Percentiles rank a stretch among this genome's conserved stretches.
These are phyloP conservation scores for Pugionium dolabratum DNA, from an alignment of 345 rosid genomes.

Conservation along the genomic window DNA sequence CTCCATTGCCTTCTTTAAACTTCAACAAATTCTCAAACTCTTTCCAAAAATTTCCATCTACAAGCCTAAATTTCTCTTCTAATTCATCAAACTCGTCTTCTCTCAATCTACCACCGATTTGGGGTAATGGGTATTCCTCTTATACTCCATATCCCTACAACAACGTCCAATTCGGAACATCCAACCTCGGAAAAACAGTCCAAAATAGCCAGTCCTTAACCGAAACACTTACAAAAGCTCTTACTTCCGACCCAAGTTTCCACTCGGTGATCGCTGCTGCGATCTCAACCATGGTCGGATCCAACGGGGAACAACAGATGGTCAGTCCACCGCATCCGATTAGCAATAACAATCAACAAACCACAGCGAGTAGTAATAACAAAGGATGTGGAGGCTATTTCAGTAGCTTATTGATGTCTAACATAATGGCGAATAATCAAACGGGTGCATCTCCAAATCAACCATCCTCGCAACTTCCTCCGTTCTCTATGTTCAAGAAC, in stretches of 20 bases:
- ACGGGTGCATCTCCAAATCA: constrained; percentile 33
- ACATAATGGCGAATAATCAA: constrained; percentile 40
- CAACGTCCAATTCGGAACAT: constrained; percentile 36
- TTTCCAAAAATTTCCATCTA: constrained; percentile 49
- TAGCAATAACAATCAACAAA: constrained; percentile 35
- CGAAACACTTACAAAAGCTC: constrained; percentile 64
- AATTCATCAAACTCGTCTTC: constrained; percentile 45
- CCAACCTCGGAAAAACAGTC: constrained; percentile 41
- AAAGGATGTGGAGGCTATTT: constrained; percentile 54
- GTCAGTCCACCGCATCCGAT: constrained; percentile 15
- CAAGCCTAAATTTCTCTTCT: constrained; percentile 54
- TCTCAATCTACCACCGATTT: constrained; percentile 44
- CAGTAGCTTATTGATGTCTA: constrained; percentile 52
- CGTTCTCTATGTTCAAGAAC: constrained; percentile 50
- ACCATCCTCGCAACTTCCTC: constrained; percentile 40
- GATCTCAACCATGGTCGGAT: constrained; percentile 67
- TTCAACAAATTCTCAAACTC: constrained; percentile 49
- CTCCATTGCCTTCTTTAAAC: constrained; percentile 45
- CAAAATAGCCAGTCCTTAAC: constrained; percentile 54
- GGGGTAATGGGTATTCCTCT: constrained; percentile 51
- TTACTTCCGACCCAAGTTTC: constrained; percentile 68
- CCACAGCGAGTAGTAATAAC: constrained; percentile 34
- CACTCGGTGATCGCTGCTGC: constrained; percentile 69
- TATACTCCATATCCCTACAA: constrained; percentile 39
- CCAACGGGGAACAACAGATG: constrained; percentile 33